These are phyloP conservation scores for Pugionium dolabratum DNA, from an alignment of 345 rosid species.

Conservation along the genomic window DNA sequence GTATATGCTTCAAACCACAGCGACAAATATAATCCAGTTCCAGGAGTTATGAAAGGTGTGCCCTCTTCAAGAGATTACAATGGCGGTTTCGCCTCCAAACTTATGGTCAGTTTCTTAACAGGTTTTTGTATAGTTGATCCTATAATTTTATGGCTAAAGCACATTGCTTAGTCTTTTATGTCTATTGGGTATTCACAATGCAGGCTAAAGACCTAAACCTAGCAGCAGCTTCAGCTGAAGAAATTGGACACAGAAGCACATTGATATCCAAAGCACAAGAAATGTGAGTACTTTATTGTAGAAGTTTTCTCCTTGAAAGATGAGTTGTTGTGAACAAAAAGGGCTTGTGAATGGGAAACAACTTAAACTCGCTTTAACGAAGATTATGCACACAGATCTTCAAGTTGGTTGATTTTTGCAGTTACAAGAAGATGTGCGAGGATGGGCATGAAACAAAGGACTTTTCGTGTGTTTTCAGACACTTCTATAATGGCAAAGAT, in stretches of 20 bases:
- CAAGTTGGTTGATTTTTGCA: conserved; percentile 37
- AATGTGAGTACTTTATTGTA: conserved; percentile 55
- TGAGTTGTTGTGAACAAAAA: background rate
- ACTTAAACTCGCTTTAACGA: background rate
- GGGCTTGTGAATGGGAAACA: background rate
- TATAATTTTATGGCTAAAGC: background rate
- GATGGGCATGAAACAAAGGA: conserved; percentile 73
- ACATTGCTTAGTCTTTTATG: conserved; percentile 6
- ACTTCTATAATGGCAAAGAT: conserved; percentile 64
- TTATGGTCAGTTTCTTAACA: conserved; percentile 60
- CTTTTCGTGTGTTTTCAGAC: conserved; percentile 80
- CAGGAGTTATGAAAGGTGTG: conserved; percentile 94
- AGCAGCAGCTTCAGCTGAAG: conserved; percentile 67
- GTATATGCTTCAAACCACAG: conserved; percentile 46
- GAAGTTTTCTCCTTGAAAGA: background rate
- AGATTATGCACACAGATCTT: background rate
- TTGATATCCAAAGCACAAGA: conserved; percentile 58
- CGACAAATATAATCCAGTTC: conserved; percentile 89
- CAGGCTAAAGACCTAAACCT: conserved; percentile 89
- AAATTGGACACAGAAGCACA: conserved; percentile 53
- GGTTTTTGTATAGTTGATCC: conserved; percentile 3
- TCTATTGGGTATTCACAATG: conserved; percentile 25
- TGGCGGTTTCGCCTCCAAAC: conserved; percentile 82
- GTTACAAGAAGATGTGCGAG: conserved; percentile 63
- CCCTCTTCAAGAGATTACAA: conserved; percentile 78